Conservation (phyloP, 352 stramenopile species). For the Phytopythium aichiense region DNA sequence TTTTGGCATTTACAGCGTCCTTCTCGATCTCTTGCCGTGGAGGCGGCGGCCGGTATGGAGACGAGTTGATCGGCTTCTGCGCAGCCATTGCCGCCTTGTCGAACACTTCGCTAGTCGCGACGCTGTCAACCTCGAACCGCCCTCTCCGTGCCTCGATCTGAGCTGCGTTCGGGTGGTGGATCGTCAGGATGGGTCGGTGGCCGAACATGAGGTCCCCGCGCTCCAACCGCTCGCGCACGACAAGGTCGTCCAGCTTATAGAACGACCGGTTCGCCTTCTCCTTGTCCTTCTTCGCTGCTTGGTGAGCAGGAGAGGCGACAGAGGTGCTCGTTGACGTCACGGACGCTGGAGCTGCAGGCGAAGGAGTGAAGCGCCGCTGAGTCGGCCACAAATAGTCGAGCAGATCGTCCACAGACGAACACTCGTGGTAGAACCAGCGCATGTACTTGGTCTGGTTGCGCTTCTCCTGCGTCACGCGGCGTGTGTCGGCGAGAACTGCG, state of each 20-base stretch:
- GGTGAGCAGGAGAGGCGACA: neutral
- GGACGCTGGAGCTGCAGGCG: neutral
- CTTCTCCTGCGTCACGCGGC: slow-evolving; percentile 28
- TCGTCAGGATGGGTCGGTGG: slow-evolving; percentile 40
- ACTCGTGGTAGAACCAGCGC: slow-evolving; percentile 59
- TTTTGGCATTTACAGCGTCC: neutral
- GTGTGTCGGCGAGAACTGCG: slow-evolving; percentile 10
- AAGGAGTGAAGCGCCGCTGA: slow-evolving; percentile 17
- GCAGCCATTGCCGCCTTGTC: neutral
- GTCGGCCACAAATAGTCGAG: slow-evolving; percentile 50
- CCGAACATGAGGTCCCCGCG: slow-evolving; percentile 40
- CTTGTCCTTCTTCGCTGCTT: neutral
- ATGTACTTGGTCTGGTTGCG: slow-evolving; percentile 43
- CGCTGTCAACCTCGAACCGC: slow-evolving; percentile 15
- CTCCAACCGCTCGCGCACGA: slow-evolving; percentile 39
- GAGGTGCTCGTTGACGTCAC: no score
- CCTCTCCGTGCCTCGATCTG: slow-evolving; percentile 23
- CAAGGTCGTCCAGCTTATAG: slow-evolving; percentile 46
- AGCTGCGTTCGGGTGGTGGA: slow-evolving; percentile 37
- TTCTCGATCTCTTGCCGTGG: neutral
- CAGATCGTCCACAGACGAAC: slow-evolving; percentile 49
- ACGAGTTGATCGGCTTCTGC: slow-evolving; percentile 3
- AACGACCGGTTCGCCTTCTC: neutral
- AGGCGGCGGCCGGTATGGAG: neutral
- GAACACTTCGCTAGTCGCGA: slow-evolving; percentile 22